These are phyloP conservation scores for Cenchrus americanus DNA, from an alignment of 176 grass and related monocot genomes.

Conservation along the genomic window DNA sequence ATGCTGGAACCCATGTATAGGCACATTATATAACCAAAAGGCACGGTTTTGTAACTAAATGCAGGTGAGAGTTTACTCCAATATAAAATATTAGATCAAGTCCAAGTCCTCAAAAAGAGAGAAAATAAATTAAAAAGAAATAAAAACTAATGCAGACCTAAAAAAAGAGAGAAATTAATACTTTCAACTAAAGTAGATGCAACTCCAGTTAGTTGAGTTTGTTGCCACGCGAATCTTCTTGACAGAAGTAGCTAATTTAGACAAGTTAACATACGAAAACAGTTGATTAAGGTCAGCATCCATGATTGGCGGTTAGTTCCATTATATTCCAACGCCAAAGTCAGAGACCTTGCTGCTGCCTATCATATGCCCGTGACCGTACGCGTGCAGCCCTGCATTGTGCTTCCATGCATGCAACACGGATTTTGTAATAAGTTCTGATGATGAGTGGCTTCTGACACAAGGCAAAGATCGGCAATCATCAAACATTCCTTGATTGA, in stretches of 20 bases:
- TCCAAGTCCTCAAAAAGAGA: no score
- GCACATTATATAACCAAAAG: no score
- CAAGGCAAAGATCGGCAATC: background rate
- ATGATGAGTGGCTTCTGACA: background rate
- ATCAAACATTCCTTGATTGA: background rate
- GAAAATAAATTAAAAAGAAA: no score
- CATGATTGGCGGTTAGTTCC: background rate
- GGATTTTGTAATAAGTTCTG: background rate
- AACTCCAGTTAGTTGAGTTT: background rate
- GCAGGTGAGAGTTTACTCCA: no score
- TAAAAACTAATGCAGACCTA: no score
- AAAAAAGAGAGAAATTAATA: no score
- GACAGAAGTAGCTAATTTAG: background rate
- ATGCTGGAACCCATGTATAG: background rate
- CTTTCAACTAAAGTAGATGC: no score
- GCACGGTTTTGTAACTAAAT: no score
- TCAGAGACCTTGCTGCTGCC: background rate
- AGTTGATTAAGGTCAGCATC: background rate
- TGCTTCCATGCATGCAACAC: background rate
- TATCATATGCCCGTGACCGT: background rate
- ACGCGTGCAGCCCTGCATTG: background rate
- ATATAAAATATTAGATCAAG: no score
- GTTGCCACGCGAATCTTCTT: constrained; percentile 16
- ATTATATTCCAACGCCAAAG: background rate
- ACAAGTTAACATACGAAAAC: background rate